These are phyloP conservation scores for Penicillium sp. DNA, from an alignment of 2,329 filamentous ascomycete species.

Conservation along the genomic window DNA sequence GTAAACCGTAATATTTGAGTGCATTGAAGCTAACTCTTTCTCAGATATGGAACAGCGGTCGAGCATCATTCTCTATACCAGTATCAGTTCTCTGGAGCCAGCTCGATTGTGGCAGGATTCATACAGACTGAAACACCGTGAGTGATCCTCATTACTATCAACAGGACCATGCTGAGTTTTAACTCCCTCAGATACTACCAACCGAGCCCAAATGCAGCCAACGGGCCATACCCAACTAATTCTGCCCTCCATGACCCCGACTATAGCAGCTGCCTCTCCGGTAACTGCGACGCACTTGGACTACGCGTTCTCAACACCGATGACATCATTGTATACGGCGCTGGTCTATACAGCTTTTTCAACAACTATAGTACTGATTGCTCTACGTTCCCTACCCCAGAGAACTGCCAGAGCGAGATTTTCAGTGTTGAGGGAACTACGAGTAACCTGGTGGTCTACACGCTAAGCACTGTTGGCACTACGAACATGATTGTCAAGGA, in stretches of 20 bases:
- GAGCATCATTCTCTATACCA: constrained; percentile 52
- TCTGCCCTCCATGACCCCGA: constrained; percentile 34
- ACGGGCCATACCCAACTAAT: constrained; percentile 32
- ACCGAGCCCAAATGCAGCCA: constrained; percentile 35
- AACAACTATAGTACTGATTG: constrained; percentile 51
- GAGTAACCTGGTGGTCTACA: constrained; percentile 41
- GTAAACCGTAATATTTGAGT: constrained; percentile 8
- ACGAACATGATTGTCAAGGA: constrained; percentile 48
- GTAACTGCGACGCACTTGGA: constrained; percentile 47
- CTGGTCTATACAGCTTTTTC: constrained; percentile 56
- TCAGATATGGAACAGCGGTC: constrained; percentile 42
- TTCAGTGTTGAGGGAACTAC: constrained; percentile 46
- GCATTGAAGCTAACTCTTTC: constrained; percentile 2
- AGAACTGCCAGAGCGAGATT: constrained; percentile 51
- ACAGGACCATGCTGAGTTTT: neutral
- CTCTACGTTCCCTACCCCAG: constrained; percentile 38
- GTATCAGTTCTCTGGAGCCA: constrained; percentile 45
- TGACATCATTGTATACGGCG: constrained; percentile 50
- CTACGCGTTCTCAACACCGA: constrained; percentile 48
- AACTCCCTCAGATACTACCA: constrained; percentile 35
- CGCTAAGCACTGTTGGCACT: constrained; percentile 48
- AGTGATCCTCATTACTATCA: constrained; percentile 3
- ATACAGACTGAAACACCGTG: constrained; percentile 43
- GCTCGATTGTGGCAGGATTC: constrained; percentile 33
- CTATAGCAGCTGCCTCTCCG: constrained; percentile 31